These are phyloP conservation scores for Candida freyschussii DNA, from an alignment of 1,139 yeast species.

Conservation along the genomic window DNA sequence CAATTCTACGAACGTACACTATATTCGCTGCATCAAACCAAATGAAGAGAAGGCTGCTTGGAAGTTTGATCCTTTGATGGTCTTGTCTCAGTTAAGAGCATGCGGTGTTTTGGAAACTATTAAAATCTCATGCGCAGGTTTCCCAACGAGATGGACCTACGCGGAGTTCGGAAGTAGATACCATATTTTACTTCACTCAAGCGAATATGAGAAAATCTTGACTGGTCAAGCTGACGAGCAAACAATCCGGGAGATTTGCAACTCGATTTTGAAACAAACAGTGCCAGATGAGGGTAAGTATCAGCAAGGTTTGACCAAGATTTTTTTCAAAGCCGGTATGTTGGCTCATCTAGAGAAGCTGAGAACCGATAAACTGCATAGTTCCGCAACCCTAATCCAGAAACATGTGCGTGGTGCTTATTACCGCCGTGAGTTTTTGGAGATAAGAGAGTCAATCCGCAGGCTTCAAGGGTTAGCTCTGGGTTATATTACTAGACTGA, in stretches of 20 bases:
- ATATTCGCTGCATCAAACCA: conserved; percentile 96
- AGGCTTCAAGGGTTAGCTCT: conserved; percentile 57
- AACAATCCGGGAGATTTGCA: conserved; percentile 60
- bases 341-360: conserved; percentile 86
- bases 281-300: conserved; percentile 63
- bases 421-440: conserved; percentile 58
- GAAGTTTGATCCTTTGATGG: conserved; percentile 96
- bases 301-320: conserved; percentile 85
- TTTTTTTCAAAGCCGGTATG: conserved; percentile 95
- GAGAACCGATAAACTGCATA: conserved; percentile 71
- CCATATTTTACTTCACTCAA: conserved; percentile 72
- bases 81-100: conserved; percentile 88
- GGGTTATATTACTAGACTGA: conserved; percentile 58
- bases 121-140: conserved; percentile 95
- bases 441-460: conserved; percentile 50
- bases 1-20: conserved; percentile 91
- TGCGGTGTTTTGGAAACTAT: conserved; percentile 98
- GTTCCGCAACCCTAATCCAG: conserved; percentile 80
- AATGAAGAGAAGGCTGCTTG: conserved; percentile 92
- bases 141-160: conserved; percentile 95
- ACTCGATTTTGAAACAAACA: conserved; percentile 57
- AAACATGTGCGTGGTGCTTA: conserved; percentile 70
- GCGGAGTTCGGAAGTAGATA: conserved; percentile 91
- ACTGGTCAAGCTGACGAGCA: conserved; percentile 50
- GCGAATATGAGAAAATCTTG: conserved; percentile 61